Conservation (phyloP, 306 rosid species). For the Macrotyloma uniflorum region DNA sequence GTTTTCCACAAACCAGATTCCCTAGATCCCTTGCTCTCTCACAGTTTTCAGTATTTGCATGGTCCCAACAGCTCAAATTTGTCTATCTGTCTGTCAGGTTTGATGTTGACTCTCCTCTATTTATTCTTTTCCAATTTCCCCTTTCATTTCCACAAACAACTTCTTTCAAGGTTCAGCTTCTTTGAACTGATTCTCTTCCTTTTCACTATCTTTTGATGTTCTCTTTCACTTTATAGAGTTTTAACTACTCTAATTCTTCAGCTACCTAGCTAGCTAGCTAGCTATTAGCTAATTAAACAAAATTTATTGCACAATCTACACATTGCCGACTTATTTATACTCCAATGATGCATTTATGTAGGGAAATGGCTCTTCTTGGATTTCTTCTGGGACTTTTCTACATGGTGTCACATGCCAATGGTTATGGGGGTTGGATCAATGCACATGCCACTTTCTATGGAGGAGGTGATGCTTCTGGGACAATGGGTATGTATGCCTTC, state of each 20-base stretch:
- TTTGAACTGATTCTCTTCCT: constrained; percentile 24
- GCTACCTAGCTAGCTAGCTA: neutral
- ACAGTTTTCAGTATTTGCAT: constrained; percentile 40
- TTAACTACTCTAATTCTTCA: constrained; percentile 12
- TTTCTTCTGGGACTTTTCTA: constrained; percentile 53
- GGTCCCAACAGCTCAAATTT: constrained; percentile 59
- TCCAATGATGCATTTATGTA: constrained; percentile 43
- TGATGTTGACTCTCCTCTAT: constrained; percentile 67
- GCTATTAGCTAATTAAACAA: neutral
- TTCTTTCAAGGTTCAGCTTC: constrained; percentile 42
- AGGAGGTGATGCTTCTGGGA: constrained; percentile 57
- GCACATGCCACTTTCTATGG: constrained; percentile 60
- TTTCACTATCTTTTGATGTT: neutral
- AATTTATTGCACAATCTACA: neutral
- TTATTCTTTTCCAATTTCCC: constrained; percentile 55
- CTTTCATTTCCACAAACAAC: constrained; percentile 58
- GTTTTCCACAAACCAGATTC: constrained; percentile 33
- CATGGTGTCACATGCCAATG: constrained; percentile 52
- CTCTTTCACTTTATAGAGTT: constrained; percentile 6
- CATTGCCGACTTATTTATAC: constrained; percentile 18
- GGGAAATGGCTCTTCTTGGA: constrained; percentile 59
- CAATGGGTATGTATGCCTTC: constrained; percentile 51
- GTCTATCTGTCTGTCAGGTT: constrained; percentile 44
- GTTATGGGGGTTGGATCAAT: constrained; percentile 48
- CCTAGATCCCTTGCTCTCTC: constrained; percentile 29